phyloP scores from a whole-genome alignment of 192 early-diverging fungal genomes.

The Dispira parvispora region DNA sequence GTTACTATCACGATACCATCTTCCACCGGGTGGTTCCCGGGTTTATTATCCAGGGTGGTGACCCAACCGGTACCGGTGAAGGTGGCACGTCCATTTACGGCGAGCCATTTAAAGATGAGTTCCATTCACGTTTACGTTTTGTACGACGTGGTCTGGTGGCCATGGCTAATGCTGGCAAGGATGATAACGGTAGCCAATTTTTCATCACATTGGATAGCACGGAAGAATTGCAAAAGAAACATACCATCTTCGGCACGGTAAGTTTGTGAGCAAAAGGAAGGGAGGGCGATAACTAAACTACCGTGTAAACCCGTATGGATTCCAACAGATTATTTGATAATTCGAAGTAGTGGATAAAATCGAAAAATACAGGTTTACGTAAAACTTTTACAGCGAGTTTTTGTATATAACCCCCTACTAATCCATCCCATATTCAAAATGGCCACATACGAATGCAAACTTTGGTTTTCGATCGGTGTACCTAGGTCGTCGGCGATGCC shows the following conservation, averaged over 20 bases:
- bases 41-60: slow-evolving; percentile 90
- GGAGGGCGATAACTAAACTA: too few species aligned
- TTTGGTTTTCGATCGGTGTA: too few species aligned
- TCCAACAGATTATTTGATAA: too few species aligned
- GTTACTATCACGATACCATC: slow-evolving; percentile 74
- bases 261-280: too few species aligned
- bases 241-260: slow-evolving; percentile 89
- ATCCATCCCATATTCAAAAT: too few species aligned
- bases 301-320: too few species aligned
- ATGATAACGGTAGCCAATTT: slow-evolving; percentile 83
- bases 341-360: too few species aligned
- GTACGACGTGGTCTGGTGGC: slow-evolving; percentile 70
- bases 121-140: slow-evolving; percentile 84
- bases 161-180: slow-evolving; percentile 69
- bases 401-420: too few species aligned
- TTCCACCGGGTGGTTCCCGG: slow-evolving; percentile 82
- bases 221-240: slow-evolving; percentile 69
- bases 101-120: slow-evolving; percentile 74
- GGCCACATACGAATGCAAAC: too few species aligned
- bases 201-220: slow-evolving; percentile 82
- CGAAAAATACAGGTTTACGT: too few species aligned
- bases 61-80: slow-evolving; percentile 72
- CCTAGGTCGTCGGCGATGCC: slow-evolving; percentile 74
- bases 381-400: too few species aligned
- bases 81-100: slow-evolving; percentile 85